Evolutionary conservation across 768 basidiomycete species (phyloP), one percentile per base, ranked within the genome.

Genomic region (Gloeostereum incarnatum): DNA sequence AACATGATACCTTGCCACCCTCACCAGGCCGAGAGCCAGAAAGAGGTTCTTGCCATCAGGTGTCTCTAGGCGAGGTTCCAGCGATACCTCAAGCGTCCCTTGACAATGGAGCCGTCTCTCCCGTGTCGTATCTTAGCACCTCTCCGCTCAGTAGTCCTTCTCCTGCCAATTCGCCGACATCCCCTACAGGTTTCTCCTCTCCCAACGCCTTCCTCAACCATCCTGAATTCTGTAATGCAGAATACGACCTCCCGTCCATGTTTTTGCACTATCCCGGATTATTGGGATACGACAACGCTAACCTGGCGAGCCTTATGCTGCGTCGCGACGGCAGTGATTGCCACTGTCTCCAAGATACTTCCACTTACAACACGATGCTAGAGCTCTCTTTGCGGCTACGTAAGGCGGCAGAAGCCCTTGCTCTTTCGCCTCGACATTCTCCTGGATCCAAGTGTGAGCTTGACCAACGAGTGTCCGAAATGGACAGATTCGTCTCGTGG

Each of bases 331-430:
- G n/a, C n/a, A 60, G 59, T 11, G 69, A 75, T 36, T 81, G 79
- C 44, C 72, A 68, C 4, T 82, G 79, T 49, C 59, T 81, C 19
- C 61, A 67, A 38, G 78, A 81, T 42, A 48, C 64, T 6, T 48
- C 61, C 14, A 69, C 59, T 47, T 81, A 82, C 49, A 71, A 60
- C 39, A 68, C 66, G n/a, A 60, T 78, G 16, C 65, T 81, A 8
- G 78, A 83, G 47, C 59, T 83, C n/a, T 81, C 78, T 2, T 57
- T 80, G 21, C 65, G 75, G 36, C 65, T 83, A 16, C 66, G 78
- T 17, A 75, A 68, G 47, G 77, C 75, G 8, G 68, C 72, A 8
- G 65, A 75, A 37, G 58, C 71, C 26, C 66, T 82, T 27, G 59
- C 65, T 8, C 70, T 62, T 27, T 71, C 70, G 11, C 48, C 68